Evolutionary conservation across 148 eudicot species (phyloP), one percentile per base, ranked within the genome.

Genomic region (Cornus florida): DNA sequence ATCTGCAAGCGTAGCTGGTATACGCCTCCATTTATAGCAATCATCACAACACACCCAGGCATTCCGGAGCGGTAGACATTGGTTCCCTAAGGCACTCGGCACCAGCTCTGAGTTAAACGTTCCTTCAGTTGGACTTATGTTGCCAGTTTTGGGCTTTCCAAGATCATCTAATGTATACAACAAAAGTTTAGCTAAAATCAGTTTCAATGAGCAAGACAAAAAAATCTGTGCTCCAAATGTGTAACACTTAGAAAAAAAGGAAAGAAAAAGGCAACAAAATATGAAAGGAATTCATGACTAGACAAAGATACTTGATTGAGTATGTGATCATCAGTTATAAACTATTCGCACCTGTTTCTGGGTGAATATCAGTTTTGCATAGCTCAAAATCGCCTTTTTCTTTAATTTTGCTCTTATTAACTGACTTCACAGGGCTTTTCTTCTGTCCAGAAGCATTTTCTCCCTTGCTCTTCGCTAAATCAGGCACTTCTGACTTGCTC

Each of bases 11-110:
- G 69, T 59, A 76, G 94, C 97, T 38, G 92, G 83, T 83, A 96
- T 96, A 73, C 99, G 91, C 79, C 99, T 93, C 99, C 99, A 96
- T 84, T 96, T 96, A 38, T 80, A 77, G 84, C 99, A 96, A 79
- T 89, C 94, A 72, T 96, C 99, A 82, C 99, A 96, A 75, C 90
- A 84, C 67, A 96, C 99, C 99, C 99, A 96, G 33, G 99, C 99
- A 80, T 81, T 84, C 72, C 88, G 87, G 4, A 87, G 88, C 12
- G 83, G 82, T 72, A 75, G 46, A 69, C 43, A 82, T 76, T 82
- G 90, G 59, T 83, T 71, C 50, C 48, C 81, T 39, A 22, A 78
- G 64, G 70, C 92, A 73, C 72, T 79, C 41, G 85, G 79, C 41
- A 70, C 65, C 71, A 70, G 75, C 43, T 76, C 79, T 74, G 73